Conservation (phyloP, 768 basidiomycete species). For the Holtermanniella nyarrowii region DNA sequence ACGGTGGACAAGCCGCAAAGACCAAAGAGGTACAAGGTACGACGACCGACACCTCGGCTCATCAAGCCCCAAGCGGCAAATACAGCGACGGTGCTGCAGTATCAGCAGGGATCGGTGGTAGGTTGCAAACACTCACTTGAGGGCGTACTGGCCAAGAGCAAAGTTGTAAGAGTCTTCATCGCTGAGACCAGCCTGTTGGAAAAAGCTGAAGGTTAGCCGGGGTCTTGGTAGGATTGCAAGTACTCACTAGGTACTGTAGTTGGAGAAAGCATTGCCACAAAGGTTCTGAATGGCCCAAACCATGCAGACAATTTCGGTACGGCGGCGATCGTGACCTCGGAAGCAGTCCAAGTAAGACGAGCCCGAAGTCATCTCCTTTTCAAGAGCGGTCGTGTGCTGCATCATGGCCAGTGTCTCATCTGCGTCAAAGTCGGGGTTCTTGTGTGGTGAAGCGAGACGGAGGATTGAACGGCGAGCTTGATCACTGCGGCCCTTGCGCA, state of each 20-base stretch:
- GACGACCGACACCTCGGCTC: constrained; percentile 23
- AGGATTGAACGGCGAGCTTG: constrained; percentile 11
- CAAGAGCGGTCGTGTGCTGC: constrained; percentile 41
- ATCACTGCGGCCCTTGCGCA: constrained; percentile 21
- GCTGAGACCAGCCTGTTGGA: constrained; percentile 28
- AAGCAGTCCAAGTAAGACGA: constrained; percentile 43
- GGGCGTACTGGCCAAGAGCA: constrained; percentile 26
- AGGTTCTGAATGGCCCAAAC: constrained; percentile 32
- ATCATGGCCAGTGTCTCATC: constrained; percentile 40
- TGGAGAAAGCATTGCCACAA: constrained; percentile 31
- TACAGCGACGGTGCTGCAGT: constrained; percentile 17
- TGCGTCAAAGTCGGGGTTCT: constrained; percentile 23
- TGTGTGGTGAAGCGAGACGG: constrained; percentile 18
- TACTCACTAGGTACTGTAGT: constrained; percentile 20
- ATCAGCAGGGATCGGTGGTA: constrained; percentile 8
- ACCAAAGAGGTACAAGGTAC: constrained; percentile 31
- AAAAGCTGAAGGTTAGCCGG: constrained; percentile 8
- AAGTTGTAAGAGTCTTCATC: constrained; percentile 16
- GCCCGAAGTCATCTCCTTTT: constrained; percentile 36
- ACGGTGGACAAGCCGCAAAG: constrained; percentile 27
- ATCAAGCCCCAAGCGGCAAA: constrained; percentile 23
- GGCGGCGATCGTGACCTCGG: constrained; percentile 37
- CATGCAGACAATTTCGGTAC: constrained; percentile 46
- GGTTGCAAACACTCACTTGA: constrained; percentile 16
- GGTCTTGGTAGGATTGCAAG: neutral